Conservation (phyloP, 1,284 basidiomycete species). For the Tetrapyrgos nigripes region DNA sequence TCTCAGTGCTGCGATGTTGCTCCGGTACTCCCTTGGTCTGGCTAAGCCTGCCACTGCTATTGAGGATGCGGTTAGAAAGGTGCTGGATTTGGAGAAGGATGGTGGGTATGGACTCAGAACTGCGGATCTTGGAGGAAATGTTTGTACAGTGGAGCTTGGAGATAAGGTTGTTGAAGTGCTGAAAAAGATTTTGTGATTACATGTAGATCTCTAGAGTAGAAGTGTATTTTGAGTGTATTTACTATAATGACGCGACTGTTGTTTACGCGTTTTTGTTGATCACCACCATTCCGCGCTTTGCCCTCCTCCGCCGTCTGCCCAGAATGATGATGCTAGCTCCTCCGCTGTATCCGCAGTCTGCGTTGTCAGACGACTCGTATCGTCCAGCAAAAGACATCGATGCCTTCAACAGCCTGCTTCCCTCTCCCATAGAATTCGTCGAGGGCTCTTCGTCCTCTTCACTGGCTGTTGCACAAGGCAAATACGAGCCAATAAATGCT, state of each 20-base stretch:
- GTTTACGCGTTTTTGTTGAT: too few species aligned
- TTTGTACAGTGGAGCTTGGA: constrained; percentile 82
- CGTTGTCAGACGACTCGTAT: constrained; percentile 54
- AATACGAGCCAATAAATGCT: constrained; percentile 80
- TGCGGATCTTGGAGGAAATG: constrained; percentile 87
- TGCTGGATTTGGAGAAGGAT: constrained; percentile 74
- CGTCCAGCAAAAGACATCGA: constrained; percentile 74
- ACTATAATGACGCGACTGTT: too few species aligned
- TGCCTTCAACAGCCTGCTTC: constrained; percentile 74
- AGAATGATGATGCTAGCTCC: constrained; percentile 61
- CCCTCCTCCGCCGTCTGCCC: too few species aligned
- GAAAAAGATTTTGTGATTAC: constrained; percentile 61
- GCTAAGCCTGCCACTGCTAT: constrained; percentile 85
- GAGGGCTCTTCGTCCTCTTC: constrained; percentile 81
- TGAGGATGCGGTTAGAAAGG: constrained; percentile 89
- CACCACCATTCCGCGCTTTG: too few species aligned
- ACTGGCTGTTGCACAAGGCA: constrained; percentile 70
- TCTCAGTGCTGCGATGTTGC: constrained; percentile 93
- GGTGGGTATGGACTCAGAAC: constrained; percentile 89
- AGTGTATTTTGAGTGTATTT: background rate
- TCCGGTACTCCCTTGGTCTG: constrained; percentile 93
- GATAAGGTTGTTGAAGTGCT: constrained; percentile 85
- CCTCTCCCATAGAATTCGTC: constrained; percentile 78
- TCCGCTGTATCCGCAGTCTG: constrained; percentile 57
- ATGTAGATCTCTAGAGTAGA: constrained; percentile 1